Percentiles rank a stretch among this genome's conserved stretches.
Evolutionary conservation across 306 rosid genomes (phyloP).

Genomic region (Mimosa pudica): DNA sequence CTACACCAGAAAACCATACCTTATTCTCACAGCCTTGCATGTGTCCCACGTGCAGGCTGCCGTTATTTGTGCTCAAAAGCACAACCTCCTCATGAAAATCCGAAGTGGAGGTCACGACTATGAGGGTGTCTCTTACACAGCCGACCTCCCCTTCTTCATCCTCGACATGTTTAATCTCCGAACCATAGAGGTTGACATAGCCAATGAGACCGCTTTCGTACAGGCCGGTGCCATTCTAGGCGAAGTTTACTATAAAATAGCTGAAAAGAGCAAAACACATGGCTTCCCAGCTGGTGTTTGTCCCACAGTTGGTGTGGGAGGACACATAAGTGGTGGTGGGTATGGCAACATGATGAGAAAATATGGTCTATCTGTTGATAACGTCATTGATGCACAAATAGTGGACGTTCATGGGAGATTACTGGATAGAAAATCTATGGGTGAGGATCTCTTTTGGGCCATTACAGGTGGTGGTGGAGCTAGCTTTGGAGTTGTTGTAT

Average conservation of each 20-base stretch:
- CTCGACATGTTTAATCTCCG: slow-evolving; percentile 64
- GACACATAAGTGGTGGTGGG: slow-evolving; percentile 59
- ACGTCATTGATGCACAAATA: slow-evolving; percentile 53
- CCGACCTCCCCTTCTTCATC: slow-evolving; percentile 49
- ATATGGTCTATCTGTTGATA: slow-evolving; percentile 54
- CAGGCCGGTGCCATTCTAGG: slow-evolving; percentile 61
- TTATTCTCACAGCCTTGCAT: slow-evolving; percentile 51
- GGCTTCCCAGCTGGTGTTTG: slow-evolving; percentile 64
- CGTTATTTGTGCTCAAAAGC: slow-evolving; percentile 45
- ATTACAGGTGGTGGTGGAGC: slow-evolving; percentile 58
- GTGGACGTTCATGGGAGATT: slow-evolving; percentile 49
- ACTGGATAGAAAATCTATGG: slow-evolving; percentile 53
- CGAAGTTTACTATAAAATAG: slow-evolving; percentile 54
- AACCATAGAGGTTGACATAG: slow-evolving; percentile 41
- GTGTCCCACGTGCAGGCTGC: slow-evolving; percentile 53
- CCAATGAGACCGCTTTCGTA: slow-evolving; percentile 43
- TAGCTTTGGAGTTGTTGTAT: slow-evolving; percentile 52
- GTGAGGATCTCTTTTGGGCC: slow-evolving; percentile 69
- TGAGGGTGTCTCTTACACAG: slow-evolving; percentile 54
- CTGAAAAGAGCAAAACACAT: slow-evolving; percentile 42
- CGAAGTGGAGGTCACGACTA: slow-evolving; percentile 69
- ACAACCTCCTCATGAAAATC: slow-evolving; percentile 50
- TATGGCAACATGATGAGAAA: slow-evolving; percentile 63
- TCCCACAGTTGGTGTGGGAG: slow-evolving; percentile 60
- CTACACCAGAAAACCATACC: slow-evolving; percentile 49